Conservation (phyloP, 352 stramenopile genomes). For the Pythium pyrilobum region DNA sequence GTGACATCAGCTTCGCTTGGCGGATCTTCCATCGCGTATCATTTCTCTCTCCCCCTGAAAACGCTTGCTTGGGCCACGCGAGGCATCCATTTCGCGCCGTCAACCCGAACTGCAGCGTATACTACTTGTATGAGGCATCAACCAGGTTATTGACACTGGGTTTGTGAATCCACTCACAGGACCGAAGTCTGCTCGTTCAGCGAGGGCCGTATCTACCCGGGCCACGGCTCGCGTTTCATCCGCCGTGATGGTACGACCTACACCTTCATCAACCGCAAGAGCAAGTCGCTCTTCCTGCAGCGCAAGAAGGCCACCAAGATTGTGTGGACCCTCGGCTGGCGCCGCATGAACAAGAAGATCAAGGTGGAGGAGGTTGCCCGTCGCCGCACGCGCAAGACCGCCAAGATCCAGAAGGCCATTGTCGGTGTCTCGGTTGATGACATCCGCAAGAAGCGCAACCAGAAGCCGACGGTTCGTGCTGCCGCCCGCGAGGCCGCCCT, state of each 20-base stretch:
- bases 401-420: constrained; percentile 97
- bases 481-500: constrained; percentile 89
- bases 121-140: too few species aligned
- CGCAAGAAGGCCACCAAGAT: constrained; percentile 99
- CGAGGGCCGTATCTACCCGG: constrained; percentile 95
- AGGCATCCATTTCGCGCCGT: too few species aligned
- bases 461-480: constrained; percentile 93
- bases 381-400: constrained; percentile 89
- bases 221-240: constrained; percentile 98
- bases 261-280: constrained; percentile 96
- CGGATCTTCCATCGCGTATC: too few species aligned
- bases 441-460: constrained; percentile 97
- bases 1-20: too few species aligned
- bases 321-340: constrained; percentile 97
- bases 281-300: constrained; percentile 97
- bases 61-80: too few species aligned
- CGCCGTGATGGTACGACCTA: constrained; percentile 96
- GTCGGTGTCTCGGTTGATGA: constrained; percentile 96
- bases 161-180: constrained; percentile 28
- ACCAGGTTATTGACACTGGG: constrained; percentile 10
- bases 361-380: constrained; percentile 86
- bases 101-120: not conserved
- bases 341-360: constrained; percentile 99
- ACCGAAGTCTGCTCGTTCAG: constrained; percentile 90
- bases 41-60: too few species aligned